Conservation (phyloP, 2,329 filamentous ascomycete genomes). For the Colletotrichum tofieldiae region DNA sequence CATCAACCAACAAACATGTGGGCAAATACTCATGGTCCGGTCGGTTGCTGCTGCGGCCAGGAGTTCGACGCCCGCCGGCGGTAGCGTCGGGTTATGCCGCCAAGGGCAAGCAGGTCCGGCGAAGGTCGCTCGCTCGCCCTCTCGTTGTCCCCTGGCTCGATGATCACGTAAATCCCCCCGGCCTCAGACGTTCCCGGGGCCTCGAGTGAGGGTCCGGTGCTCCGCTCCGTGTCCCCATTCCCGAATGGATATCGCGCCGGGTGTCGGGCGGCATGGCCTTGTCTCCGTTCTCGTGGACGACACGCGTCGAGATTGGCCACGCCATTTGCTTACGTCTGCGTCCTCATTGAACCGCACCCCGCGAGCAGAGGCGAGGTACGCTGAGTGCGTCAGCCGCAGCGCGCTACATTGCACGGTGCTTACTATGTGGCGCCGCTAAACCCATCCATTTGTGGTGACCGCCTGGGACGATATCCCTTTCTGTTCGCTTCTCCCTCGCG, state of each 20-base stretch:
- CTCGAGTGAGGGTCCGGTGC: not conserved
- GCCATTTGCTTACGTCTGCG: not conserved
- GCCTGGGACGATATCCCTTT: not conserved
- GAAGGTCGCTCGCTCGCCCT: not conserved
- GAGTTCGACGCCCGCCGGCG: conserved; percentile 9
- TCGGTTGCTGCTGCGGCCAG: not conserved
- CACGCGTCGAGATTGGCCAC: not conserved
- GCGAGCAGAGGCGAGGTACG: conserved; percentile 3
- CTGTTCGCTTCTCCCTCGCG: not conserved
- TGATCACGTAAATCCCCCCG: not conserved
- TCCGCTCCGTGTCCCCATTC: conserved; percentile 13
- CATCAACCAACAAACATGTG: not conserved
- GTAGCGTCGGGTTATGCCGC: not conserved
- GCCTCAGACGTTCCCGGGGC: not conserved
- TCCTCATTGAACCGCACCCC: not conserved
- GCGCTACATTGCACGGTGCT: conserved; percentile 24
- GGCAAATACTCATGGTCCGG: not conserved
- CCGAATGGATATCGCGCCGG: not conserved
- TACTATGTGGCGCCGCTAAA: conserved; percentile 22
- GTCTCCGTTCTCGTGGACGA: not conserved
- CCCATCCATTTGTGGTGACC: not conserved
- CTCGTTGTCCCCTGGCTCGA: conserved; percentile 18
- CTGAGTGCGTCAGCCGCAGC: conserved; percentile 28
- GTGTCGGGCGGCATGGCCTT: not conserved
- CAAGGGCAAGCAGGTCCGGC: conserved; percentile 6